Conservation (phyloP, 148 eudicot genomes). For the Camellia lanceoleosa region DNA sequence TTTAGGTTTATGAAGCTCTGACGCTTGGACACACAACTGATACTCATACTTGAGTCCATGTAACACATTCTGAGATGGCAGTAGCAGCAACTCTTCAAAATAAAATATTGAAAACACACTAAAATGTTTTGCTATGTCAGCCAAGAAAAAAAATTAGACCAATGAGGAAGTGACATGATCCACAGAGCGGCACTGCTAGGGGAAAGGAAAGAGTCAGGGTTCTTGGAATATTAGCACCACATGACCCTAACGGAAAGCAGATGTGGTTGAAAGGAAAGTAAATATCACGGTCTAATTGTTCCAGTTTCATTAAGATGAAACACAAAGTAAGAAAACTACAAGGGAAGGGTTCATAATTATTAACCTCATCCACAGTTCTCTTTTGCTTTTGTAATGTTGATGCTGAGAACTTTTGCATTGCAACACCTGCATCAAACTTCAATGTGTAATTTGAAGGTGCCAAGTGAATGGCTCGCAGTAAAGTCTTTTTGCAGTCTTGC, state of each 20-base stretch:
- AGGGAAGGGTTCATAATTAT: conserved; percentile 14
- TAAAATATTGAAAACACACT: too few species aligned
- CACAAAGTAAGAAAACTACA: neutral
- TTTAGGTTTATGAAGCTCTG: too few species aligned
- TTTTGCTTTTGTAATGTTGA: conserved; percentile 83
- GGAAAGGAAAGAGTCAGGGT: too few species aligned
- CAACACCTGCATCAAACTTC: conserved; percentile 83
- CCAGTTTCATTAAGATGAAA: neutral
- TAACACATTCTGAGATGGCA: too few species aligned
- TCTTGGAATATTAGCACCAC: too few species aligned
- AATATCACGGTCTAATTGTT: neutral
- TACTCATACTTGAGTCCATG: too few species aligned
- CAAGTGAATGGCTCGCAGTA: conserved; percentile 88
- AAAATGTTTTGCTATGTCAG: too few species aligned
- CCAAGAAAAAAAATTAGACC: too few species aligned
- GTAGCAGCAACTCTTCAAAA: too few species aligned
- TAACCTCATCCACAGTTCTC: conserved; percentile 90
- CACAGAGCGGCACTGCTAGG: too few species aligned
- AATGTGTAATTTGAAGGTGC: conserved; percentile 94
- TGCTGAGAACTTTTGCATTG: conserved; percentile 92
- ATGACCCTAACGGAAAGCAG: conserved; percentile 14
- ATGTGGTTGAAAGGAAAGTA: neutral
- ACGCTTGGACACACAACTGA: too few species aligned
- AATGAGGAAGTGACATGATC: too few species aligned
- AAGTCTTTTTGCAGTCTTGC: conserved; percentile 88